Percentiles rank a stretch among this genome's conserved stretches.
phyloP scores from a whole-genome alignment of 352 stramenopile genomes.

The Pythium dissotocum region DNA sequence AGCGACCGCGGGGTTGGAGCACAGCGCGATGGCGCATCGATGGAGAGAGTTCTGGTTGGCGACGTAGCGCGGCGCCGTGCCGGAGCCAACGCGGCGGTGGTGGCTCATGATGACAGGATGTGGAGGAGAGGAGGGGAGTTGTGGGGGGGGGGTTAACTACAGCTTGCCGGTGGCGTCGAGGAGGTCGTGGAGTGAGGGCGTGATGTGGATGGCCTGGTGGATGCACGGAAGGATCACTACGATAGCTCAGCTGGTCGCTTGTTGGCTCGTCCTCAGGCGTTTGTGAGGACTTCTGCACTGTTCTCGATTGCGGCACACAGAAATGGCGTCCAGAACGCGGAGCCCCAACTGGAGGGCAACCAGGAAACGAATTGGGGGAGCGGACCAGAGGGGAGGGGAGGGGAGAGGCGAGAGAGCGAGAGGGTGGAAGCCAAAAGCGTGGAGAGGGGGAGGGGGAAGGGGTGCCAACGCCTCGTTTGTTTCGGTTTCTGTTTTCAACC shows the following conservation, averaged over 20 bases:
- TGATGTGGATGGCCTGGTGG: background rate
- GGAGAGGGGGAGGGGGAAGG: background rate
- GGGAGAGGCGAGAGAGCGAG: constrained; percentile 12
- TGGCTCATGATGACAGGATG: constrained; percentile 26
- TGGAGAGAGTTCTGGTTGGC: constrained; percentile 61
- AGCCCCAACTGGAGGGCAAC: constrained; percentile 12
- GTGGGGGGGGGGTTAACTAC: background rate
- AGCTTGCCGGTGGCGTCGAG: background rate
- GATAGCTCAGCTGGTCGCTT: no score
- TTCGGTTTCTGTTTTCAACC: constrained; percentile 12
- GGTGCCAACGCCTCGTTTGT: constrained; percentile 20
- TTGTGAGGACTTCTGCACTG: background rate
- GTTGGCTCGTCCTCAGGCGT: constrained; percentile 7
- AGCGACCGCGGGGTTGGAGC: constrained; percentile 73
- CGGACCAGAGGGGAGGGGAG: background rate
- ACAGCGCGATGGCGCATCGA: constrained; percentile 75
- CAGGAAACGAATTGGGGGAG: background rate
- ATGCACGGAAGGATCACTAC: background rate
- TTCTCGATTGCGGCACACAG: constrained; percentile 11
- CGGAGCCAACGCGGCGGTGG: constrained; percentile 20
- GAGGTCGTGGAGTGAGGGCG: background rate
- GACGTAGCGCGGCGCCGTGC: constrained; percentile 20
- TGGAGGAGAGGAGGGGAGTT: no score
- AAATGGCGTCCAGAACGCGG: constrained; percentile 10
- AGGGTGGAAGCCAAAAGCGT: constrained; percentile 1